A percentile compares a stretch with the other conserved stretches of the same genome.
Conservation (phyloP, 139 green algal species). For the Closterium sp. region DNA sequence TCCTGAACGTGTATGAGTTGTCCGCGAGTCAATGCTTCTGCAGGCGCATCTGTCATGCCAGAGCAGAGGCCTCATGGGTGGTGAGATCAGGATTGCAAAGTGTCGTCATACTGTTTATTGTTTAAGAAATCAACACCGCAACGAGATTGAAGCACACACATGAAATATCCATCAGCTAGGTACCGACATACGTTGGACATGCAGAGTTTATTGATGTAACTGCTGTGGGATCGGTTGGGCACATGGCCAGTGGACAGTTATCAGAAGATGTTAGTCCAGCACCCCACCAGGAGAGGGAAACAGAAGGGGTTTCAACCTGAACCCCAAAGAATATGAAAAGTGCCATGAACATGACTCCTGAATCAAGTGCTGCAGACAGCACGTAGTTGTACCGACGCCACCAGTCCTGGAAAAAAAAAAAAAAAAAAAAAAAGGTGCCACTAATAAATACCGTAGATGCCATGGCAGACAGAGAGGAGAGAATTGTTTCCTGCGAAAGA, state of each 20-base stretch:
- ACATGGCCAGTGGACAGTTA: slow-evolving; percentile 9
- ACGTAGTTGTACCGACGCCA: slow-evolving; percentile 35
- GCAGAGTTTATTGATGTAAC: background rate
- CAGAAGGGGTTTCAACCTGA: background rate
- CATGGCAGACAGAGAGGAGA: too few species aligned
- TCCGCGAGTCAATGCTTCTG: too few species aligned
- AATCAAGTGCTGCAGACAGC: slow-evolving; percentile 22
- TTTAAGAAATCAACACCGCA: too few species aligned
- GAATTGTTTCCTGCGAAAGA: background rate
- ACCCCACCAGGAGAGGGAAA: slow-evolving; percentile 18
- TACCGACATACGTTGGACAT: background rate
- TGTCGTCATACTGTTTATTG: too few species aligned
- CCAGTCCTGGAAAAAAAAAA: slow-evolving; percentile 4
- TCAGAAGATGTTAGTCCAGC: background rate
- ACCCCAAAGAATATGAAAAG: slow-evolving; percentile 16
- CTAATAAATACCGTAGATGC: too few species aligned
- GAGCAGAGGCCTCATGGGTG: too few species aligned
- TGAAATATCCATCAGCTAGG: background rate
- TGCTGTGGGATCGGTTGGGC: slow-evolving; percentile 7
- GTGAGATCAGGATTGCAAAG: too few species aligned
- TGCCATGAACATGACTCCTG: slow-evolving; percentile 29
- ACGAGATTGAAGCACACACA: too few species aligned
- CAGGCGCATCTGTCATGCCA: too few species aligned
- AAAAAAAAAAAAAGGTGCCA: too few species aligned
- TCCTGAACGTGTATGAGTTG: too few species aligned